Base-by-base conservation (phyloP, 2,329 filamentous ascomycete genomes). In the Paecilomyces formosus region DNA sequence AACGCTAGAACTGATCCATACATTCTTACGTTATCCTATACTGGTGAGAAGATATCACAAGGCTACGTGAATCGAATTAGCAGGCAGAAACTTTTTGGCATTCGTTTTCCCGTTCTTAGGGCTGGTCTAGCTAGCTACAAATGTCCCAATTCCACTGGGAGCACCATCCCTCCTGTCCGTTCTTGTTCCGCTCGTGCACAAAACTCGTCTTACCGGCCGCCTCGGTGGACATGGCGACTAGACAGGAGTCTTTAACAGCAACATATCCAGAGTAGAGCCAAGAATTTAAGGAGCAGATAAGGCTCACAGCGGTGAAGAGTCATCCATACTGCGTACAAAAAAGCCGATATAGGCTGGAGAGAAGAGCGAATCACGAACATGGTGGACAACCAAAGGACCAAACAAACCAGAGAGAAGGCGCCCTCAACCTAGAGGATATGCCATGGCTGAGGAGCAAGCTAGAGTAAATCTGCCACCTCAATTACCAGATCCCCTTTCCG, bases 401-500 rank as follows among this genome's bases (percentile, higher is more conserved):
- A 60, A 45, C 30, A 55, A 31, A 58, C 50, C 21, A 56, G 18
- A 58, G 60, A 53, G 60, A 58, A 56, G 54, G 55, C 30, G 59
- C 11, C 33, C 39, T 9, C 15, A 18, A 45, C 39, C 39, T 8
- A 45, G 39, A 15, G n/a, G 13, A 39, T 9, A 18, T 45, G 39
- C 18, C 39, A 21, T n/a, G n/a, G n/a, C 39, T 21, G 39, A 45
- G 39, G 30, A 30, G 54, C 35, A 54, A 24, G 26, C 22, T 24
- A n/a, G 45, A 50, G 24, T 13, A 52, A 22, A 24, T 6, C 21
- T 12, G 3, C 50, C 9, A 24, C 11, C 26, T 52, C 26, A 60
- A 58, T 57, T 59, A 31, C 64, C 64, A 70, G 58, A 62, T 60
- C 53, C 64, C 63, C 63, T 72, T 74, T 56, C 70, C 73, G 56